Evolutionary conservation across 495 filamentous ascomycete species (phyloP).

Genomic region (Evansstolkia leycettana): DNA sequence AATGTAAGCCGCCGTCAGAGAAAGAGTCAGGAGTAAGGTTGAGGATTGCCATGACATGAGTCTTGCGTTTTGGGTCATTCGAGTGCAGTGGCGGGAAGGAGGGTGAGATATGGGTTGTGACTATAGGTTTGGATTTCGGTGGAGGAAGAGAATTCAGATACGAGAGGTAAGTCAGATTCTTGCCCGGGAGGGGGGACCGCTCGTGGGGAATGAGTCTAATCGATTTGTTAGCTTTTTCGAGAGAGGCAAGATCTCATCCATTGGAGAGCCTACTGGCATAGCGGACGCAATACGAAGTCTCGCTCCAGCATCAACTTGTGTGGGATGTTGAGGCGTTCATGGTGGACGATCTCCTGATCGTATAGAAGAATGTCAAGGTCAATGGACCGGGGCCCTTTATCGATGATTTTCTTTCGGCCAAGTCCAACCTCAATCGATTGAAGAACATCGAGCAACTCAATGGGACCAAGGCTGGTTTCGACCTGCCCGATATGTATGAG

Average conservation of each 20-base stretch:
- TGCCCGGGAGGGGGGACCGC: conserved; percentile 27
- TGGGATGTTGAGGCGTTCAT: conserved; percentile 67
- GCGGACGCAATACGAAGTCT: conserved; percentile 83
- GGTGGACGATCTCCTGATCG: conserved; percentile 49
- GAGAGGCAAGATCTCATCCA: not conserved
- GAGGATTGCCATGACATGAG: conserved; percentile 83
- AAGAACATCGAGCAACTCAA: conserved; percentile 63
- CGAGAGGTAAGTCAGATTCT: conserved; percentile 24
- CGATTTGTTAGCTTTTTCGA: not conserved
- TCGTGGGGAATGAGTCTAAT: conserved; percentile 52
- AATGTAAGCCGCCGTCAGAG: conserved; percentile 72
- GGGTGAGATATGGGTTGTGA: conserved; percentile 58
- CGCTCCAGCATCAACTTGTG: conserved; percentile 79
- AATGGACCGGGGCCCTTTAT: conserved; percentile 88
- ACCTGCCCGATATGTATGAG: conserved; percentile 40
- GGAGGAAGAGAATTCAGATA: conserved; percentile 56
- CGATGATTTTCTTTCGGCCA: conserved; percentile 71
- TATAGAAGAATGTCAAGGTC: conserved; percentile 92
- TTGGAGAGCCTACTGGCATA: conserved; percentile 64
- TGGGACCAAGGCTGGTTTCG: conserved; percentile 63
- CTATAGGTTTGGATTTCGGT: conserved; percentile 35
- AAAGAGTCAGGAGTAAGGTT: conserved; percentile 97
- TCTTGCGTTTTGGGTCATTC: conserved; percentile 50
- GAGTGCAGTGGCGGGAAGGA: conserved; percentile 47
- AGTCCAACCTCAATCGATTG: conserved; percentile 71